phyloP scores from a whole-genome alignment of 306 rosid genomes.

The Rosa persica region DNA sequence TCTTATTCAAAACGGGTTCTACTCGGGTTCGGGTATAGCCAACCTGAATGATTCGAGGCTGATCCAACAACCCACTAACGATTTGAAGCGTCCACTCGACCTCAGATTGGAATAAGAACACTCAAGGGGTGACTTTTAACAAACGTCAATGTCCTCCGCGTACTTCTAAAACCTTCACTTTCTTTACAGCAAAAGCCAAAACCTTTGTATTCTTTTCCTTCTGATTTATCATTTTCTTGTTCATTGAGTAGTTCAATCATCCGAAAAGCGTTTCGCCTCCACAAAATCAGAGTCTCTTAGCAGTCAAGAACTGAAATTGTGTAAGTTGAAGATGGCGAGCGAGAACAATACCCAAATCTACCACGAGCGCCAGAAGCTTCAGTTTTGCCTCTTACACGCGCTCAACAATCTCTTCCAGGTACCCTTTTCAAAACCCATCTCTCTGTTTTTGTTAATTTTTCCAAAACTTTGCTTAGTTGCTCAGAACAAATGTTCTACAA shows the following conservation, averaged over 20 bases:
- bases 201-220: background rate
- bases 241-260: background rate
- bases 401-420: slow-evolving; percentile 97
- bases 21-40: no score
- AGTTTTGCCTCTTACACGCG: slow-evolving; percentile 79
- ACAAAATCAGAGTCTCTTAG: background rate
- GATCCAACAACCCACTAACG: background rate
- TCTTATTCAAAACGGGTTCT: no score
- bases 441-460: slow-evolving; percentile 6
- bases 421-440: slow-evolving; percentile 1
- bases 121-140: no score
- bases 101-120: no score
- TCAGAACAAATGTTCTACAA: background rate
- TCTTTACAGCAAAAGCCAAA: background rate
- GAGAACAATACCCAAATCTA: slow-evolving; percentile 44
- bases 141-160: no score
- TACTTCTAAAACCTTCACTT: no score
- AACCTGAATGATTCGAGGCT: no score
- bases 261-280: background rate
- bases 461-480: slow-evolving; percentile 1
- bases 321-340: slow-evolving; percentile 44
- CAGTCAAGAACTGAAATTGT: slow-evolving; percentile 1
- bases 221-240: background rate
- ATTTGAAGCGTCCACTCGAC: no score
- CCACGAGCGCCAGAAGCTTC: slow-evolving; percentile 81